Base-by-base conservation (phyloP, 805 yeast genomes). In the Limtongozyma cylindracea region DNA sequence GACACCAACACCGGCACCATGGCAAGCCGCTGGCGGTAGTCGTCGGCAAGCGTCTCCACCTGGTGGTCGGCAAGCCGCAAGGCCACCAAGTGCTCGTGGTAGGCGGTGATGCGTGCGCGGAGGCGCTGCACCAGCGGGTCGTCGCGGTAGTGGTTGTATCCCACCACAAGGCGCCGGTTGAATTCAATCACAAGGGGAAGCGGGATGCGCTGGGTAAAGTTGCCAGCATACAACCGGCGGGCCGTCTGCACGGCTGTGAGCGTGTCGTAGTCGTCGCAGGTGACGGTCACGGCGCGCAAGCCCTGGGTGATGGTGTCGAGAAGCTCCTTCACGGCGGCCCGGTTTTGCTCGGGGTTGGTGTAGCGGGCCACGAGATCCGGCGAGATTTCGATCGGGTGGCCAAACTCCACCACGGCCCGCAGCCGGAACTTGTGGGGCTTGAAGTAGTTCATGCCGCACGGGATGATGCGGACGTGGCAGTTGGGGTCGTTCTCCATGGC, bases 391-490 rank as follows among this genome's bases (percentile, higher is more conserved):
- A 82, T 62, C 5, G 94, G 93, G 25, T 65, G 57, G 10, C 98
- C 98, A 46, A 82, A 84, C 45, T 84, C 98, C 21, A 88, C 60
- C 10, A 84, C 93, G 3, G 94, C 95, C 33, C 98, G 60, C 5
- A 93, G 77, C 43, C 98, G 61, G 48, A 88, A 84, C 41, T 76
- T 80, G 47, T 84, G 91, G 4, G 94, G 84, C 38, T 77, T 91
- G 58, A 84, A 84, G 45, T 84, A 84, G 45, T 84, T 84, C 84
- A 88, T 71, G 19, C 98, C 98, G 39, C 93, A 80, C 4, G 96
- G 96, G 9, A 88, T 91, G 31, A 84, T 77, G 33, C 69, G 67
- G 4, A 84, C 84, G 25, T 69, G 67, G 27, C 73, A 65, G 20
- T 61, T 58, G 0, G 88, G 78, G 33, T 74, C 61, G 27, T 63